A percentile compares a stretch with the other conserved stretches of the same genome.
These are phyloP conservation scores for Anthostomella pinea DNA, from an alignment of 2,329 filamentous ascomycete species.

Conservation along the genomic window DNA sequence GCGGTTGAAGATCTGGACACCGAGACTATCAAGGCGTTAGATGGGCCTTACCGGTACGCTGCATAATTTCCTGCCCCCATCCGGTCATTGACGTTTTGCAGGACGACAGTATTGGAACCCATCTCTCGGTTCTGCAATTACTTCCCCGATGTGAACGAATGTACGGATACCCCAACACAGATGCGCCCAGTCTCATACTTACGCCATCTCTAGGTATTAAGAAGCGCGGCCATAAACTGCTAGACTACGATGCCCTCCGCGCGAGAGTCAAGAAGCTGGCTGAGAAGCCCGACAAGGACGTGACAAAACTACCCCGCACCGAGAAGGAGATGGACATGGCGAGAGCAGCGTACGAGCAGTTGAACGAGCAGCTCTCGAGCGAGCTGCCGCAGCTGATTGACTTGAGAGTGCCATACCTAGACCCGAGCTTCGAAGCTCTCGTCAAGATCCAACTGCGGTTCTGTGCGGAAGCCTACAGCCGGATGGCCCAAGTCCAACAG, in stretches of 20 bases:
- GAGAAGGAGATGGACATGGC: slow-evolving; percentile 97
- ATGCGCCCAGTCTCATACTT: slow-evolving; percentile 9
- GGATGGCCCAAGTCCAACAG: slow-evolving; percentile 99
- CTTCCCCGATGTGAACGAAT: slow-evolving; percentile 98
- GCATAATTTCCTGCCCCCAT: background rate
- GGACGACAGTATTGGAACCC: slow-evolving; percentile 89
- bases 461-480: slow-evolving; percentile 93
- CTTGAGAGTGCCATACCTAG: slow-evolving; percentile 91
- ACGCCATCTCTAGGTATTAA: slow-evolving; percentile 70
- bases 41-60: slow-evolving; percentile 81
- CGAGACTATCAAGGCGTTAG: slow-evolving; percentile 96
- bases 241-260: slow-evolving; percentile 95
- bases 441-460: slow-evolving; percentile 98
- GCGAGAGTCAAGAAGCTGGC: slow-evolving; percentile 95
- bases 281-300: slow-evolving; percentile 98
- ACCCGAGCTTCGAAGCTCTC: slow-evolving; percentile 94
- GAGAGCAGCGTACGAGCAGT: slow-evolving; percentile 87
- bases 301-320: slow-evolving; percentile 89
- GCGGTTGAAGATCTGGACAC: slow-evolving; percentile 96
- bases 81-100: slow-evolving; percentile 32
- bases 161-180: slow-evolving; percentile 43
- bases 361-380: slow-evolving; percentile 92
- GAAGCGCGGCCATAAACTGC: slow-evolving; percentile 96
- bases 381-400: slow-evolving; percentile 96
- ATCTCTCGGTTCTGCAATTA: slow-evolving; percentile 96